These are phyloP conservation scores for Stagonosporopsis tanaceti DNA, from an alignment of 2,329 filamentous ascomycete species.

Conservation along the genomic window DNA sequence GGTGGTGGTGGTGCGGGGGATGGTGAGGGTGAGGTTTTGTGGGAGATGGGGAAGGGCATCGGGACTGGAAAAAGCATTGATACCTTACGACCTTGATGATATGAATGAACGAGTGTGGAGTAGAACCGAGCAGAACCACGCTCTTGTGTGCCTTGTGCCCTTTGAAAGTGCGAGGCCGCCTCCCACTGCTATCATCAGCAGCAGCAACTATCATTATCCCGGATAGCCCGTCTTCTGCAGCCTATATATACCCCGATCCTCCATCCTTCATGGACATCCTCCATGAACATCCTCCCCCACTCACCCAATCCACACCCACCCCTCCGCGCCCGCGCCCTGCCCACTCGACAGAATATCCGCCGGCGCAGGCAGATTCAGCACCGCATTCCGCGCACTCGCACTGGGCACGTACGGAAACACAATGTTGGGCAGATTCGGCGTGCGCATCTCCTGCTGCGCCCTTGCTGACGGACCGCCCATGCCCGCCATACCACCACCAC, in stretches of 20 bases:
- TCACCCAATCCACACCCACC: conserved; percentile 27
- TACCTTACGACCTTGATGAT: background rate
- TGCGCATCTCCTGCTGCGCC: conserved; percentile 20
- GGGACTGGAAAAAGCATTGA: too few species aligned
- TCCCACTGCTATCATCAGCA: background rate
- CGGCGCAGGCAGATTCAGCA: conserved; percentile 45
- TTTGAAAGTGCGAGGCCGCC: too few species aligned
- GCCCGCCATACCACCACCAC: background rate
- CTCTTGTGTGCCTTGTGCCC: too few species aligned
- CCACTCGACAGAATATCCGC: conserved; percentile 40
- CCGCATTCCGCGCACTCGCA: conserved; percentile 34
- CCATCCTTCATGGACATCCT: background rate
- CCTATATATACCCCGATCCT: too few species aligned
- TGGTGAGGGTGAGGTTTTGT: too few species aligned
- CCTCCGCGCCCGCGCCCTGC: conserved; percentile 5
- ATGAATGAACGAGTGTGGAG: background rate
- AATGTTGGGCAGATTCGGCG: conserved; percentile 43
- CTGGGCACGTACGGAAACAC: conserved; percentile 42
- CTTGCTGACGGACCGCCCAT: background rate
- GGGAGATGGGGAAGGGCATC: too few species aligned
- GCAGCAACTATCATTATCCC: background rate
- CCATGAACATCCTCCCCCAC: background rate
- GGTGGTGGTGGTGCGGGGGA: background rate
- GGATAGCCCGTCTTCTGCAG: too few species aligned
- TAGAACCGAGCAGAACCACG: too few species aligned